Percentiles rank a stretch among this genome's conserved stretches.
Evolutionary conservation across 1,139 yeast genomes (phyloP).

Genomic region (Kurtzmaniella quercitrusa): DNA sequence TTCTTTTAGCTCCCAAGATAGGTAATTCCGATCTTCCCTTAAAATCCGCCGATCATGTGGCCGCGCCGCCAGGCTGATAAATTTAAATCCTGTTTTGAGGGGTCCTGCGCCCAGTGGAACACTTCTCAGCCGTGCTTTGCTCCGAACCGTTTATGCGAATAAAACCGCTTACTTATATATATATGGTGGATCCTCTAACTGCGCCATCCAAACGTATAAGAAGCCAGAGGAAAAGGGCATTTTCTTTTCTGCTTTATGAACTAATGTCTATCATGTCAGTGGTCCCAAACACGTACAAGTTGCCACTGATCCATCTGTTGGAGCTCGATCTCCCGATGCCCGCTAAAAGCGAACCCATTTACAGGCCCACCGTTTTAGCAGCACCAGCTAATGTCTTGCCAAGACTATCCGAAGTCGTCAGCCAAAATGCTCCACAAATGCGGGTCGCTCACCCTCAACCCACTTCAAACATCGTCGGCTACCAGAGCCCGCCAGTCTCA

Average conservation of each 20-base stretch:
- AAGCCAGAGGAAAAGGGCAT: background rate
- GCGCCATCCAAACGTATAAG: background rate
- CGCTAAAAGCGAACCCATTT: background rate
- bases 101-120: background rate
- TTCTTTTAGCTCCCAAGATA: background rate
- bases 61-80: background rate
- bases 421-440: constrained; percentile 2
- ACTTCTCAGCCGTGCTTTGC: constrained; percentile 1
- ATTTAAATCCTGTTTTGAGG: background rate
- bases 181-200: background rate
- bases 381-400: constrained; percentile 5
- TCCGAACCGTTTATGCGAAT: background rate
- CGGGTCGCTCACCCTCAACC: constrained; percentile 4
- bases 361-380: background rate
- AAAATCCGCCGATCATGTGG: background rate
- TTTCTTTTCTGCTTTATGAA: background rate
- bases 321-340: constrained; percentile 22
- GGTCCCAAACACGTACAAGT: constrained; percentile 8
- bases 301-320: constrained; percentile 29
- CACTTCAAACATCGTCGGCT: background rate
- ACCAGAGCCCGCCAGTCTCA: background rate
- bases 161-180: background rate
- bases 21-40: background rate
- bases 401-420: background rate
- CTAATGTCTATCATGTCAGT: background rate